Base-by-base conservation (phyloP, 805 yeast genomes). In the Ogataea nakhonphanomensis region DNA sequence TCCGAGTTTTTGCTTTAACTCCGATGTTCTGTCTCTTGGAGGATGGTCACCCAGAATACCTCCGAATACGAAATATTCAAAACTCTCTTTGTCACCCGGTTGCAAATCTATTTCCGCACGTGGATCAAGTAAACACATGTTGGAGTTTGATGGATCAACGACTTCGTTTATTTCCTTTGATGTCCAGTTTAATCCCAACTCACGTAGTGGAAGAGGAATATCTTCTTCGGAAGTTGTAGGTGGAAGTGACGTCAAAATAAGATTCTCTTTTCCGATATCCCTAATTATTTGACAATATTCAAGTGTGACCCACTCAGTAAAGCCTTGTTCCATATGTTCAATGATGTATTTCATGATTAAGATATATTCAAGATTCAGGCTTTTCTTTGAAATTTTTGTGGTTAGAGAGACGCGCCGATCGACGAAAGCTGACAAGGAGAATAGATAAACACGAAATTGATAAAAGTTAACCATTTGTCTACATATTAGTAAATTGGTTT, bases 321-420 rank as follows among this genome's bases (percentile, higher is more conserved):
- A 88, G 1, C 96, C 98, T 45, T 79, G 84, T 64, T 91, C 99
- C 97, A 91, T 91, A 60, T 91, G 99, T 64, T 91, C 99, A 37
- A 91, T 89, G 38, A 93, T 78, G 71, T 89, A 91, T 64, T 87
- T 88, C 95, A 86, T 86, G 30, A 8, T 41, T 15, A n/a, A 14
- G 38, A 13, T 20, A 11, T 14, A 25, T 10, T 8, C 25, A 9
- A 20, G 11, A 17, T 26, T 17, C 20, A 17, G 20, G 20, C 5
- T 17, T 17, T 17, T 17, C 5, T 4, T 31, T 24, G 32, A 23
- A 30, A 30, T 17, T 30, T 30, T 30, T 30, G 14, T 7, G 5
- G 14, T 5, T 33, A 5, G 3, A 30, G 14, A 10, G 43, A 22
- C 39, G 43, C 35, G 35, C 11, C 41, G 41, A 32, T 32, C 29